These are phyloP conservation scores for Apiospora phragmitis DNA, from an alignment of 2,329 filamentous ascomycete species.

Conservation along the genomic window DNA sequence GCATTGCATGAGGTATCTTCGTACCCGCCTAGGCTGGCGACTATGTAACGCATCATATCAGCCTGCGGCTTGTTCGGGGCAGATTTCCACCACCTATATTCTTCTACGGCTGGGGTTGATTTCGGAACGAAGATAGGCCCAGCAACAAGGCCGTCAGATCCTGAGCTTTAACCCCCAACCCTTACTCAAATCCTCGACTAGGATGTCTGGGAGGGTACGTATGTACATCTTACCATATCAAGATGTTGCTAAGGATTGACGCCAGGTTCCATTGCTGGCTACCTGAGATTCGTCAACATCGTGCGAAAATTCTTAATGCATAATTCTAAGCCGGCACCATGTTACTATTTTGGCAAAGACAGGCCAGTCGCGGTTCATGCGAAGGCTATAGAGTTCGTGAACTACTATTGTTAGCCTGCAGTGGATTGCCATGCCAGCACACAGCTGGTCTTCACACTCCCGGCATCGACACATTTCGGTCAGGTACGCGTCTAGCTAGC, in stretches of 20 bases:
- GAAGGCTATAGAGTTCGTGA: slow-evolving; percentile 2
- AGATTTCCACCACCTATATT: slow-evolving; percentile 37
- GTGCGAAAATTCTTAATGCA: neutral
- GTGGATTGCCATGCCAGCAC: neutral
- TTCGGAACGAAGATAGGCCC: slow-evolving; percentile 10
- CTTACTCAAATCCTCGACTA: neutral
- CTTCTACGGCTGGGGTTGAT: slow-evolving; percentile 20
- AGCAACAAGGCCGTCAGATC: slow-evolving; percentile 9
- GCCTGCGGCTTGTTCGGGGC: slow-evolving; percentile 49
- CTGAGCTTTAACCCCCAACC: neutral
- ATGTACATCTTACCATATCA: neutral
- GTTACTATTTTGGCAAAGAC: slow-evolving; percentile 6
- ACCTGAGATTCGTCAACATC: neutral
- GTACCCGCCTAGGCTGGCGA: slow-evolving; percentile 16
- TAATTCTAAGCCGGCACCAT: neutral
- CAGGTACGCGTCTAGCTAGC: slow-evolving; percentile 4
- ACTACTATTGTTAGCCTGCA: slow-evolving; percentile 2
- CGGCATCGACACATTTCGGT: slow-evolving; percentile 1
- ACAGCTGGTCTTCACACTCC: neutral
- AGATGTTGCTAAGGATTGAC: neutral
- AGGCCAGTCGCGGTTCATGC: neutral
- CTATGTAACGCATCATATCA: slow-evolving; percentile 42
- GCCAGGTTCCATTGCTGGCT: neutral
- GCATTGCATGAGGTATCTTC: neutral
- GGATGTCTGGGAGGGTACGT: neutral